phyloP scores from a whole-genome alignment of 23 red algal genomes.

The Porphyridium purpureum region DNA sequence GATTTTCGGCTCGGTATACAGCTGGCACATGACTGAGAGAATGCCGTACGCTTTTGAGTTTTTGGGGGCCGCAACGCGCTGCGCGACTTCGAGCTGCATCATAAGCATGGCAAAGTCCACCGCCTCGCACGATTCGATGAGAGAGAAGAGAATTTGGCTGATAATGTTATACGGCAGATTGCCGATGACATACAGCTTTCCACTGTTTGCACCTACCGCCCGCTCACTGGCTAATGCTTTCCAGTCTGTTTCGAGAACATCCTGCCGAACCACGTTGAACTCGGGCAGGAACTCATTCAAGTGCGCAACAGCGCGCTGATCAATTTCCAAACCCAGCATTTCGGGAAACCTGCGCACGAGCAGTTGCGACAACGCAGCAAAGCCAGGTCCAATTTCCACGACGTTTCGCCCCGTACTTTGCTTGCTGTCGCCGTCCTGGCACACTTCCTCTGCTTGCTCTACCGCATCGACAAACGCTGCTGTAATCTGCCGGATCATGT shows the following conservation, averaged over 20 bases:
- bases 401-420: slow-evolving; percentile 1
- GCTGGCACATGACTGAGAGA: slow-evolving; percentile 61
- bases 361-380: slow-evolving; percentile 35
- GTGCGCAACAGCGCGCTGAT: slow-evolving; percentile 45
- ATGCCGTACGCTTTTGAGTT: slow-evolving; percentile 61
- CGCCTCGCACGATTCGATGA: slow-evolving; percentile 38
- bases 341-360: slow-evolving; percentile 23
- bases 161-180: slow-evolving; percentile 96
- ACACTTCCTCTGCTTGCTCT: neutral
- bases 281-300: slow-evolving; percentile 18
- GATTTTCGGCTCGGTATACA: slow-evolving; percentile 38
- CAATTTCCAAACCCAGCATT: slow-evolving; percentile 65
- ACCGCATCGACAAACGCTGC: slow-evolving; percentile 7
- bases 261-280: slow-evolving; percentile 22
- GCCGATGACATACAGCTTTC: slow-evolving; percentile 46
- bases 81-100: slow-evolving; percentile 85
- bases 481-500: slow-evolving; percentile 36
- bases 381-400: slow-evolving; percentile 72
- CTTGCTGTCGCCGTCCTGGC: neutral
- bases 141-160: slow-evolving; percentile 62
- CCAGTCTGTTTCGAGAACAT: slow-evolving; percentile 55
- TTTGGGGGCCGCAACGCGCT: slow-evolving; percentile 29
- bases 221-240: neutral
- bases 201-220: neutral
- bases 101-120: slow-evolving; percentile 54